Base-by-base conservation (phyloP, 2,329 filamentous ascomycete species). In the Aureobasidium pullulans region DNA sequence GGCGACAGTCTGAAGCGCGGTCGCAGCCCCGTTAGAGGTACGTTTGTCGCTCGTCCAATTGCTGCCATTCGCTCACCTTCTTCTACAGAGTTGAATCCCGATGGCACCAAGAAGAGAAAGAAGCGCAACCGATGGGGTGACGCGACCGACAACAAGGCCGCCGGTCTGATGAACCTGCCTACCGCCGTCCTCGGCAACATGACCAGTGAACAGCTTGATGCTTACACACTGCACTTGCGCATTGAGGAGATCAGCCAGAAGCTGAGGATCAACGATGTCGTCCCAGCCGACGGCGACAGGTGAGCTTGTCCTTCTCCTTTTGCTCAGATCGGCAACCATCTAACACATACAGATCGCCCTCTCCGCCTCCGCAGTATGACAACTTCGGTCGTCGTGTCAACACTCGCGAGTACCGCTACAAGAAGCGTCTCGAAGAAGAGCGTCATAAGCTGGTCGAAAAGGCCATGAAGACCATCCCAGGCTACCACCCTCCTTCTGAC, bases 231-330 rank as follows among this genome's bases (percentile, higher is more conserved):
- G 66, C 93, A 99, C 77, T 79, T 99, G 70, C 90, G 94, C 70
- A 97, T 99, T 71, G 93, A 99, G 75, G 94, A 99, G 76, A 99
- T 99, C 70, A 97, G 91, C 72, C 93, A 99, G 79, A 99, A 99
- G 83, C 85, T 99, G 67, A 88, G 93, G 71, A 99, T 99, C 75
- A 95, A 97, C 78, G 94, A 99, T 81, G 94, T 99, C 58, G 94
- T 99, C 63, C 94, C 94, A 61, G 90, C 90, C 67, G 94, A 97
- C 77, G 92, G 91, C 67, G 93, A 97, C 72, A 86, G 94, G 93
- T 96, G 81, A 67, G 87, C 78, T 57, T 43, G n/a, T 47, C 13
- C 31, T 49, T 60, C n/a, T 53, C 39, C 16, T n/a, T 31, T 19
- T 53, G 19, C 16, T 34, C 10, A 10, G 15, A 48, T 29, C 15